phyloP scores from a whole-genome alignment of 1,139 yeast species.

The Protomyces inundatus region DNA sequence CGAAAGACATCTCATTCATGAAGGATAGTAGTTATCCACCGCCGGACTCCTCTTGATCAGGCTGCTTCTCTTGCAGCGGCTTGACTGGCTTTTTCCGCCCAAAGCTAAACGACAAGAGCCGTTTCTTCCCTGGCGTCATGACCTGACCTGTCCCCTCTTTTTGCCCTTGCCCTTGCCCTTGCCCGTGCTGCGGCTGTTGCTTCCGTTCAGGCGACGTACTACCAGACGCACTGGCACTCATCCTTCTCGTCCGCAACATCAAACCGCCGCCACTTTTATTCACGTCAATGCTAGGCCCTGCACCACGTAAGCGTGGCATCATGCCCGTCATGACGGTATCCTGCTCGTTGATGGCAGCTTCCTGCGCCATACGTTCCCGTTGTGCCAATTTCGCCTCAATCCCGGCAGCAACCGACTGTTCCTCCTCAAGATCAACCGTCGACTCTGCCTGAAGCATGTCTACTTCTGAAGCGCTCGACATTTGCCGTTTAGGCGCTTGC shows the following conservation, averaged over 20 bases:
- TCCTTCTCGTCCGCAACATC: too few species aligned
- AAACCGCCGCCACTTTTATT: too few species aligned
- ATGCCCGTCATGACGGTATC: neutral
- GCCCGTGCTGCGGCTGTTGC: too few species aligned
- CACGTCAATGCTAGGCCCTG: too few species aligned
- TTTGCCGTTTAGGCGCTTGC: neutral
- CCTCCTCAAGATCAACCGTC: neutral
- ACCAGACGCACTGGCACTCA: too few species aligned
- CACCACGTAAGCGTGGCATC: too few species aligned
- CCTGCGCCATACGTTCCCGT: neutral
- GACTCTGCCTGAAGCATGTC: neutral
- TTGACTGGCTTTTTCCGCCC: neutral
- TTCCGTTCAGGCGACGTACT: neutral
- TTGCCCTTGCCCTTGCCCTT: too few species aligned
- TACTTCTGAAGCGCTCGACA: neutral
- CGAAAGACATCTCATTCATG: neutral
- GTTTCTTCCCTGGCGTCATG: neutral
- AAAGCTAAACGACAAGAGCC: neutral
- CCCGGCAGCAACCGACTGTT: neutral
- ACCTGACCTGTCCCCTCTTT: neutral
- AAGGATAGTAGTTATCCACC: neutral
- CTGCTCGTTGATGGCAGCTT: neutral
- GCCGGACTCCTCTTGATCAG: neutral
- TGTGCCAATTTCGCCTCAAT: neutral
- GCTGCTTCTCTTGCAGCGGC: neutral